Percentiles rank a stretch among this genome's conserved stretches.
Evolutionary conservation across 345 rosid genomes (phyloP).

Genomic region (Punica granatum): DNA sequence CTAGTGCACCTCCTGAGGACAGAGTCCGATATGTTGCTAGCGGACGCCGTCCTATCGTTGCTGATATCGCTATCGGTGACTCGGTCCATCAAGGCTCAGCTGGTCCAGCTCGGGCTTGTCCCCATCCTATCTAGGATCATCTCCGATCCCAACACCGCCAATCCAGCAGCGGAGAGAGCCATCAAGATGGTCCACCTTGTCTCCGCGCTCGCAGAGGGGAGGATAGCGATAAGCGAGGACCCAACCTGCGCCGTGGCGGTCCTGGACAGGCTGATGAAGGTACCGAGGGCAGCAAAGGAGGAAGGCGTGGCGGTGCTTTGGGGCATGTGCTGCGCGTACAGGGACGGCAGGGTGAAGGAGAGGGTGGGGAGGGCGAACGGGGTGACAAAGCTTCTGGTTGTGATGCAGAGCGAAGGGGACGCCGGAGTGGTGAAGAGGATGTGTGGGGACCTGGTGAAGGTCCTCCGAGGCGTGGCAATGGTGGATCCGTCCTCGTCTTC

Average conservation of each 20-base stretch:
- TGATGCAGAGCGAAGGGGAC: conserved; percentile 40
- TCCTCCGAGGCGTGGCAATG: conserved; percentile 20
- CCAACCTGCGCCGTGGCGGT: conserved; percentile 29
- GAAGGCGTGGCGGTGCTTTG: conserved; percentile 39
- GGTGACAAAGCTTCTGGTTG: conserved; percentile 29
- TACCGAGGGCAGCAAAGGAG: conserved; percentile 29
- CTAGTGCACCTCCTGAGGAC: conserved; percentile 17
- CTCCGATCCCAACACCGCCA: conserved; percentile 9
- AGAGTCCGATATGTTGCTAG: conserved; percentile 12
- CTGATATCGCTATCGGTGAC: conserved; percentile 19
- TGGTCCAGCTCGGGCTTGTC: conserved; percentile 28
- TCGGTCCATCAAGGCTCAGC: conserved; percentile 25
- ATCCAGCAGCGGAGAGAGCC: conserved; percentile 24
- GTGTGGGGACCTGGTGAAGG: conserved; percentile 40
- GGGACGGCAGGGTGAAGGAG: conserved; percentile 29
- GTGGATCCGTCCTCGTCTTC: neutral
- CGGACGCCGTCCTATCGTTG: conserved; percentile 29
- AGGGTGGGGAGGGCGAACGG: conserved; percentile 33
- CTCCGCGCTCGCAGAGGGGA: conserved; percentile 29
- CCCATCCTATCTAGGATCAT: conserved; percentile 17
- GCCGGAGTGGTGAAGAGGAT: conserved; percentile 27
- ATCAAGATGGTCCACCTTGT: conserved; percentile 27
- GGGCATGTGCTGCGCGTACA: conserved; percentile 37
- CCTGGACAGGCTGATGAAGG: conserved; percentile 34
- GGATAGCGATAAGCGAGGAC: conserved; percentile 33